Conservation (phyloP, 495 filamentous ascomycete species). For the Penicillium coffeae region DNA sequence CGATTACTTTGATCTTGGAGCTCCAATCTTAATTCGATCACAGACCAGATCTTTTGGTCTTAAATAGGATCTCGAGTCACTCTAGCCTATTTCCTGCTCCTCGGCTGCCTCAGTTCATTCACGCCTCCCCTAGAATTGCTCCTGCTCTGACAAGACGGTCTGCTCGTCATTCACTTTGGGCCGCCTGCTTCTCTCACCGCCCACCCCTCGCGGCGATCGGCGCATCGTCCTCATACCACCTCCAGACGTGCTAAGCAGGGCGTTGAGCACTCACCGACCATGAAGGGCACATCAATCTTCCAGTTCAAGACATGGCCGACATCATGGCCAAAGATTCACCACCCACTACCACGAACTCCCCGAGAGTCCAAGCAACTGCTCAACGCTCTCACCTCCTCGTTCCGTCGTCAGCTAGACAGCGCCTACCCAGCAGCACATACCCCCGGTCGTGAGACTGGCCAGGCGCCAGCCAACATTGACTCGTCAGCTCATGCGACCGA, state of each 20-base stretch:
- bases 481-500: constrained; percentile 41
- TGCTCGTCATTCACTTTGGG: constrained; percentile 22
- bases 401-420: constrained; percentile 66
- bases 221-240: neutral
- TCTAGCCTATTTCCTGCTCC: too few species aligned
- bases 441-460: constrained; percentile 13
- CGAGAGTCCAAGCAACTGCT: constrained; percentile 67
- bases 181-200: constrained; percentile 15
- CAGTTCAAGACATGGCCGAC: constrained; percentile 51
- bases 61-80: too few species aligned
- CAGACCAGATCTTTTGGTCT: too few species aligned
- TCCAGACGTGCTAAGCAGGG: neutral
- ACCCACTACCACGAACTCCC: constrained; percentile 60
- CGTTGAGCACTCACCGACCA: constrained; percentile 23
- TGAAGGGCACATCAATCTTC: constrained; percentile 40
- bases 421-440: constrained; percentile 49
- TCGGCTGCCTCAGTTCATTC: too few species aligned
- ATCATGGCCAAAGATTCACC: constrained; percentile 61
- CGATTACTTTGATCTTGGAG: neutral
- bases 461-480: constrained; percentile 23
- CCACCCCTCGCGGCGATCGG: constrained; percentile 21
- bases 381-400: constrained; percentile 67
- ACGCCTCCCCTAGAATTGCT: neutral
- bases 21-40: too few species aligned
- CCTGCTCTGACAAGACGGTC: constrained; percentile 4